Evolutionary conservation across 1,284 basidiomycete species (phyloP), one percentile per base, ranked within the genome.

Genomic region (Stereum hirsutum): DNA sequence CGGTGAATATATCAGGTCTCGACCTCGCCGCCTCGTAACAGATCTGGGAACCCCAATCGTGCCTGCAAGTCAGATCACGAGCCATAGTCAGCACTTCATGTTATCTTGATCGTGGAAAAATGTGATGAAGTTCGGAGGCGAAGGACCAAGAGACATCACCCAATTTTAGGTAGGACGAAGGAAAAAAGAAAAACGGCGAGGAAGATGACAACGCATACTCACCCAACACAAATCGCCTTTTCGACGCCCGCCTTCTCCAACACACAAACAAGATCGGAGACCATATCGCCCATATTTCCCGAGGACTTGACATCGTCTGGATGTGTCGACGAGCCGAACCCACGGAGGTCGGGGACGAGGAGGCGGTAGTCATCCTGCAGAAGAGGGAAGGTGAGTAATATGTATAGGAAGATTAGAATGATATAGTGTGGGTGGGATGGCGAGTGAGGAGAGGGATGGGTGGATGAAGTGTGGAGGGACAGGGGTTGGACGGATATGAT

Each of bases 31-130:
- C 74, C 56, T 84, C 78, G 53, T 76, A 79, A 52, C 81, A 86
- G 2, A 74, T 51, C 43, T 73, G 68, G 2, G 78, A 64, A 28
- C 83, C 82, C 83, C 81, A 85, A 49, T 86, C 83, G 50, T 86
- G 82, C 7, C 82, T 82, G 32, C 6, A 30, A 35, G 6, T n/a
- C n/a, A n/a, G n/a, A n/a, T n/a, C n/a, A n/a, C n/a, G n/a, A n/a
- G n/a, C n/a, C n/a, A n/a, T n/a, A n/a, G n/a, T n/a, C n/a, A n/a
- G n/a, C n/a, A n/a, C n/a, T n/a, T n/a, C n/a, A n/a, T n/a, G n/a
- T n/a, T n/a, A n/a, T n/a, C n/a, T n/a, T n/a, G n/a, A n/a, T n/a
- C n/a, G n/a, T n/a, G n/a, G n/a, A n/a, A n/a, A n/a, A n/a, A n/a
- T n/a, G n/a, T n/a, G n/a, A n/a, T n/a, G n/a, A n/a, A n/a, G n/a